Evolutionary conservation across 768 basidiomycete species (phyloP), one percentile per base, ranked within the genome.

Genomic region (Rhizopogon rudus): DNA sequence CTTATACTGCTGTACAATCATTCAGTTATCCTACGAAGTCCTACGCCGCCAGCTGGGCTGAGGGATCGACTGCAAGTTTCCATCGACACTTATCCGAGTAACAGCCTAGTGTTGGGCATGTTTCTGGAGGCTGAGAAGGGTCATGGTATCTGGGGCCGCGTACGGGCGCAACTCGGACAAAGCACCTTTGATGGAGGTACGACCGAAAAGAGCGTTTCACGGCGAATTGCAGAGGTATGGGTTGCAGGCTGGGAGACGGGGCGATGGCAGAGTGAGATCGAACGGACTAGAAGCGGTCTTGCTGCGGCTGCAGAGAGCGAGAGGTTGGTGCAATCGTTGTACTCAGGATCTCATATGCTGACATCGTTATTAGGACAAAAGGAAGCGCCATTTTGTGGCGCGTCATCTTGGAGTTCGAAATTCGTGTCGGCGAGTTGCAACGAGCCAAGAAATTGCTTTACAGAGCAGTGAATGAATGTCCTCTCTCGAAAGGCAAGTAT

Each of bases 101-200:
- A 92, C 67, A 88, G 87, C 4, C 72, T 87, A 22, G 71, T 91
- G 41, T 63, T 93, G 22, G 87, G 85, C 6, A 70, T 91, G 60
- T 88, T 92, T 65, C 66, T 92, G 58, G 89, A 91, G 66, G 80
- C 78, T 12, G 86, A 93, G 71, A 85, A 80, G 59, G 87, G 90
- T 1, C 82, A 88, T 62, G 86, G 86, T 0, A 76, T 88, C 22
- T 91, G 91, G 90, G 90, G 89, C 6, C 76, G 81, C 25, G 81
- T 91, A 33, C 71, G 86, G 56, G 67, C 72, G 14, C 74, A 81
- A 51, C 61, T 88, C 35, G 81, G 84, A 1, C 82, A 82, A 52
- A 64, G 55, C 6, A 54, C 57, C n/a, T 58, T 44, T 6, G 61
- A 66, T 17, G 75, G 71, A 29, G 71, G 68, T 9, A 69, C 64